Evolutionary conservation across 345 rosid species (phyloP), one percentile per base, ranked within the genome.

Genomic region (Lepidium africanum): DNA sequence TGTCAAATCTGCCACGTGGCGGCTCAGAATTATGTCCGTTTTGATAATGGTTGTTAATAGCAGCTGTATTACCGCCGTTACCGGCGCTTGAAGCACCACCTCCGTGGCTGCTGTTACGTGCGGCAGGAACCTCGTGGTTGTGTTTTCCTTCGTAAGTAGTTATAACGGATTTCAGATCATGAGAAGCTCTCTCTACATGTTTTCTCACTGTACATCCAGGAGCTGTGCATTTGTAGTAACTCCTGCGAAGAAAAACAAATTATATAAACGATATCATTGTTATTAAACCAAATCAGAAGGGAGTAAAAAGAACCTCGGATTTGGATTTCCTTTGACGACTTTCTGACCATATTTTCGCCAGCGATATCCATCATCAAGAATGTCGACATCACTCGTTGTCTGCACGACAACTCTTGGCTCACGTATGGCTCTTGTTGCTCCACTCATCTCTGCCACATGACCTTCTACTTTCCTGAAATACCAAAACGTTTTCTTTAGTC

Each of bases 271-370:
- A 51, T 49, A 35, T 41, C 36, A 15, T 13, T 50, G 38, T 2
- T 47, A 33, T 11, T 19, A 68, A 53, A 53, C 19, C 25, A 47
- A 61, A 21, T 11, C 67, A 21, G 11, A 48, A 10, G 10, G n/a
- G n/a, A n/a, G n/a, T n/a, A 36, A 47, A 49, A 41, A 43, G 12
- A 51, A 93, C 99, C 99, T 91, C 3, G 99, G 99, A 65, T 94
- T 94, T 30, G 99, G 97, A 71, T 94, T 94, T 63, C 99, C 99
- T 86, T 94, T 94, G 40, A 94, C 99, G 42, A 94, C 99, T 83
- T 94, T 94, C 82, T 94, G 99, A 50, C 99, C 97, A 54, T 94
- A 94, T 77, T 94, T 94, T 73, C 97, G 81, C 99, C 99, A 94
- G 38, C 95, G 88, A 68, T 94, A 94, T 14, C 99, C 96, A 79